These are phyloP conservation scores for Neurospora terricola DNA, from an alignment of 495 filamentous ascomycete species.

Conservation along the genomic window DNA sequence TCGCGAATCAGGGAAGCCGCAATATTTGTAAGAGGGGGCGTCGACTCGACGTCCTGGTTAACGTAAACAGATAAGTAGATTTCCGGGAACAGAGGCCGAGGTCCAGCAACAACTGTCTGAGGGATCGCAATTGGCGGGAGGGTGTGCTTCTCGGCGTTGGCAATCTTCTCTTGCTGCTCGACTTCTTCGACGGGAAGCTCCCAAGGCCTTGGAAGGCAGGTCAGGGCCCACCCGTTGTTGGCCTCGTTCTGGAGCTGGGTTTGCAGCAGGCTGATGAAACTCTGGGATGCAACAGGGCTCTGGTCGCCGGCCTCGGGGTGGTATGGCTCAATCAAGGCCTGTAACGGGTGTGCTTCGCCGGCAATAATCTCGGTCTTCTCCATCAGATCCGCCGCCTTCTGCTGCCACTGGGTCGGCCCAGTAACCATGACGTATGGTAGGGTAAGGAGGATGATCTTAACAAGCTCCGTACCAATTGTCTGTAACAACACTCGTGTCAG, in stretches of 20 bases:
- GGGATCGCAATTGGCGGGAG: conserved; percentile 70
- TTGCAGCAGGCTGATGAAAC: conserved; percentile 76
- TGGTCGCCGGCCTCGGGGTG: conserved; percentile 40
- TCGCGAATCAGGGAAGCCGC: conserved; percentile 77
- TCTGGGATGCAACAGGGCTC: conserved; percentile 34
- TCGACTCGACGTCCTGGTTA: conserved; percentile 83
- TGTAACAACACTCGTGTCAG: conserved; percentile 15
- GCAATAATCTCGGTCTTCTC: conserved; percentile 91
- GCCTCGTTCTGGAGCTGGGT: conserved; percentile 70
- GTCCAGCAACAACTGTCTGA: conserved; percentile 59
- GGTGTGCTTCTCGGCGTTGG: conserved; percentile 54
- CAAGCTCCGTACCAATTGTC: conserved; percentile 79
- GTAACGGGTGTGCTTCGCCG: conserved; percentile 68
- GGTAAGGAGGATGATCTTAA: conserved; percentile 89
- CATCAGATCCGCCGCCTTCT: conserved; percentile 65
- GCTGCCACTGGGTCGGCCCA: conserved; percentile 49
- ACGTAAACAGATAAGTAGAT: conserved; percentile 88
- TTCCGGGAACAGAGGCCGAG: conserved; percentile 76
- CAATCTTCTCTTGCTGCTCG: conserved; percentile 44
- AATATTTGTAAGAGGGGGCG: conserved; percentile 65
- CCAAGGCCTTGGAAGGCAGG: conserved; percentile 80
- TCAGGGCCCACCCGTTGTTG: conserved; percentile 57
- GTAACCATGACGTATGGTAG: conserved; percentile 84
- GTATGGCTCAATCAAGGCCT: conserved; percentile 77
- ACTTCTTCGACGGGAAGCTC: conserved; percentile 43